Conservation (phyloP, 164 flowering plant species). For the Piper betle region DNA sequence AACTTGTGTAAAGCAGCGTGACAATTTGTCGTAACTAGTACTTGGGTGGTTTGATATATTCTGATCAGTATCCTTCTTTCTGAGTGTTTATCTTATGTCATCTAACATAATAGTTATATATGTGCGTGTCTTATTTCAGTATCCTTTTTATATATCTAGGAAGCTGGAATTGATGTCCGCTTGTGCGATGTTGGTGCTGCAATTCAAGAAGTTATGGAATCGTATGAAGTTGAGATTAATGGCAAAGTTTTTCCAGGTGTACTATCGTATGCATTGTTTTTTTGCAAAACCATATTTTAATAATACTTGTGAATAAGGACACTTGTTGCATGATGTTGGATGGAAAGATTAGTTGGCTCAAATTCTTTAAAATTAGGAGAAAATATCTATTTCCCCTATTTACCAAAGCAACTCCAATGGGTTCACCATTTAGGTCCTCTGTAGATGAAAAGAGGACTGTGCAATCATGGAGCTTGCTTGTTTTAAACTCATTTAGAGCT, state of each 20-base stretch:
- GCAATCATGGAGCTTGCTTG: too few relatives aligned
- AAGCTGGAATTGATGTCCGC: constrained; percentile 97
- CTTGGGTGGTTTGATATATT: neutral
- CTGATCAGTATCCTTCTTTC: neutral
- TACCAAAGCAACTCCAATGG: too few relatives aligned
- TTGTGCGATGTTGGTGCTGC: constrained; percentile 98
- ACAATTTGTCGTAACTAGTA: neutral
- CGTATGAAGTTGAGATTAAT: constrained; percentile 95
- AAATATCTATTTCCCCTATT: too few relatives aligned
- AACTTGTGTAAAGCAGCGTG: neutral
- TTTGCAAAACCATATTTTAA: neutral
- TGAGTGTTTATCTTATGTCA: too few relatives aligned
- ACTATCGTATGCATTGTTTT: neutral
- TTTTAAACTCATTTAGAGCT: too few relatives aligned
- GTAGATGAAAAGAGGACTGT: too few relatives aligned
- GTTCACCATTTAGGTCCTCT: too few relatives aligned
- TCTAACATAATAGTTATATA: too few relatives aligned
- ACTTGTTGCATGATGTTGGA: too few relatives aligned
- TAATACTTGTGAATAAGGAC: too few relatives aligned
- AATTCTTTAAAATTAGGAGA: too few relatives aligned
- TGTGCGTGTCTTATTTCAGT: neutral
- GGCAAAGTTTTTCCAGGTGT: constrained; percentile 89
- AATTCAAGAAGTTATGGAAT: constrained; percentile 98
- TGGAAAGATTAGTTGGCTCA: too few relatives aligned
- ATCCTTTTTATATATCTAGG: constrained; percentile 24